These are phyloP conservation scores for Neurospora cerealis DNA, from an alignment of 495 filamentous ascomycete species.

Conservation along the genomic window DNA sequence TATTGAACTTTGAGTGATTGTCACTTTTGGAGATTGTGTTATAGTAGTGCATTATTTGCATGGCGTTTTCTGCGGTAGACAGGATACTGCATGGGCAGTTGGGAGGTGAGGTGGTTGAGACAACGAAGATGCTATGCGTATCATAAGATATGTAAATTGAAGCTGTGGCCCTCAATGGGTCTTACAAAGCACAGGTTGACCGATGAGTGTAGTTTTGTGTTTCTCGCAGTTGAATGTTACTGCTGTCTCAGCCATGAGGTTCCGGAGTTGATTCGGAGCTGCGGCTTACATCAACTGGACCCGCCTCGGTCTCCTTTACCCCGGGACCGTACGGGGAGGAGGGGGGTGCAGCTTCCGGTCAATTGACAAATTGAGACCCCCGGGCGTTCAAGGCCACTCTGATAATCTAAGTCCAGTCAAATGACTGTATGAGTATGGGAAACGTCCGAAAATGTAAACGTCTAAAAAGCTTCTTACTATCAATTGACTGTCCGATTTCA, in stretches of 20 bases:
- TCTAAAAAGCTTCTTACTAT: too few species aligned
- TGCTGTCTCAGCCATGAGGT: background rate
- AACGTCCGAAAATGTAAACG: too few species aligned
- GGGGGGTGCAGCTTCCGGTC: too few species aligned
- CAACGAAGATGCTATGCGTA: background rate
- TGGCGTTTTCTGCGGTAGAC: background rate
- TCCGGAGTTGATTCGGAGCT: background rate
- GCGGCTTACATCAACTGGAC: background rate
- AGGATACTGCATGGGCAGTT: background rate
- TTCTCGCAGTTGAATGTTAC: background rate
- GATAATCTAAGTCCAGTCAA: too few species aligned
- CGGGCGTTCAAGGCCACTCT: too few species aligned
- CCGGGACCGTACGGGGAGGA: too few species aligned
- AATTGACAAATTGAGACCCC: too few species aligned
- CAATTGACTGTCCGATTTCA: too few species aligned
- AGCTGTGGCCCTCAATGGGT: background rate
- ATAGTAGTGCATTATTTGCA: slow-evolving; percentile 26
- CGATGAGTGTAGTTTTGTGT: background rate
- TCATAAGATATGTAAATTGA: background rate
- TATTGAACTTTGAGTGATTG: slow-evolving; percentile 59
- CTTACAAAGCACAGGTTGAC: background rate
- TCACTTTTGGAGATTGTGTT: slow-evolving; percentile 28
- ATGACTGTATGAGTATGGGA: too few species aligned
- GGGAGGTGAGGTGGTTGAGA: background rate
- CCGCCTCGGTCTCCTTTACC: background rate